Base-by-base conservation (phyloP, 2,329 filamentous ascomycete species). In the Ciborinia camelliae region DNA sequence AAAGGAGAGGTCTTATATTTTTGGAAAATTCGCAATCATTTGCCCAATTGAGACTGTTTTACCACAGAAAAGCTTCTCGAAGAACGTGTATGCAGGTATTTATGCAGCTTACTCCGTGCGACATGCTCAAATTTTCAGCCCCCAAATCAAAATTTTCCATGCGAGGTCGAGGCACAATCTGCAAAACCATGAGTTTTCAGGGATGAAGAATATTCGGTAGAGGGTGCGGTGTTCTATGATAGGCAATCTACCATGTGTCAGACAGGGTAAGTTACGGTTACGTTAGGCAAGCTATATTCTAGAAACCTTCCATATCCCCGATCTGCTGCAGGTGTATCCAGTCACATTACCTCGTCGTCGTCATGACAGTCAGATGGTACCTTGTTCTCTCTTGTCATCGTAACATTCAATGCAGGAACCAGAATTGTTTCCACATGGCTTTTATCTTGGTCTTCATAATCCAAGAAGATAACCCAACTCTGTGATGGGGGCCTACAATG, bases 1-100 rank as follows among this genome's bases (percentile, higher is more conserved):
- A 50, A 58, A 51, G 54, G 15, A 63, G 52, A 58, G 18, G n/a
- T 35, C 54, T 63, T 63, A 63, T 58, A 63, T 63, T 63, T 63
- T 63, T 63, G 62, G 62, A 58, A 63, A 39, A 35, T 20, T 23
- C 26, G 45, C 43, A 32, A 51, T 63, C 52, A 50, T 2, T 63
- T 63, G 6, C 62, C 35, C 12, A 37, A 58, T 51, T 41, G 26
- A 51, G 62, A 41, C 23, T 18, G 45, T 63, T 58, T 20, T 32
- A 50, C 43, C 26, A 39, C 43, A 35, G 26, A 15, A 53, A 35
- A 10, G 20, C 18, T 52, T 26, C 28, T 37, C 18, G 47, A 48
- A 63, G 23, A 55, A 63, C 43, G 32, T 63, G 62, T 51, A 63
- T 59, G 43, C 53, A 32, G 14, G 30, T 26, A 10, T 63, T 59